phyloP scores from a whole-genome alignment of 345 rosid species.

The Limnanthes douglasii region DNA sequence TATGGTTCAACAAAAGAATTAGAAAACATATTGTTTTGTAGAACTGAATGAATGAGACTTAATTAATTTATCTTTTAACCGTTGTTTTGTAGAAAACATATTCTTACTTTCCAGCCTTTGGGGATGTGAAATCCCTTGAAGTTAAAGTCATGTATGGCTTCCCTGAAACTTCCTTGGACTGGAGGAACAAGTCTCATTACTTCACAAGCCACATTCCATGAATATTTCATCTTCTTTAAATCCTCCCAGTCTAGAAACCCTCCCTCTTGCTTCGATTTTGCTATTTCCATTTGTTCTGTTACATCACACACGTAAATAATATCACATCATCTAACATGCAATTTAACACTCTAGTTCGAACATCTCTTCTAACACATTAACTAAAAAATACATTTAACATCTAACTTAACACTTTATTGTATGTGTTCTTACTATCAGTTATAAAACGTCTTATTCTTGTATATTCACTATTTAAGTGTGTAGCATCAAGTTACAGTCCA shows the following conservation, averaged over 20 bases:
- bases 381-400: too few species aligned
- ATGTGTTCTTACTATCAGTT: too few species aligned
- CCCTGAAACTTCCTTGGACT: constrained; percentile 23
- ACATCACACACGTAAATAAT: too few species aligned
- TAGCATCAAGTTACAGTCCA: too few species aligned
- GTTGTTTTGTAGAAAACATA: background rate
- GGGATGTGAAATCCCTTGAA: constrained; percentile 27
- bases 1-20: too few species aligned
- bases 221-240: constrained; percentile 27
- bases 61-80: background rate
- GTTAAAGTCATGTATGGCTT: constrained; percentile 21
- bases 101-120: constrained; percentile 30
- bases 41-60: background rate
- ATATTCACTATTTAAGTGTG: too few species aligned
- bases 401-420: too few species aligned
- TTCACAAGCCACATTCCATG: constrained; percentile 42
- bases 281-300: constrained; percentile 33
- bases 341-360: too few species aligned
- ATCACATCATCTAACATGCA: too few species aligned
- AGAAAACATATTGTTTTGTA: background rate
- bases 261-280: constrained; percentile 11
- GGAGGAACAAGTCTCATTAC: constrained; percentile 40
- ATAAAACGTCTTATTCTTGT: too few species aligned
- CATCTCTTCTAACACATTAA: too few species aligned
- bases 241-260: constrained; percentile 27